These are phyloP conservation scores for Crithidia mellificae DNA, from an alignment of 208 protist genomes.

Conservation along the genomic window DNA sequence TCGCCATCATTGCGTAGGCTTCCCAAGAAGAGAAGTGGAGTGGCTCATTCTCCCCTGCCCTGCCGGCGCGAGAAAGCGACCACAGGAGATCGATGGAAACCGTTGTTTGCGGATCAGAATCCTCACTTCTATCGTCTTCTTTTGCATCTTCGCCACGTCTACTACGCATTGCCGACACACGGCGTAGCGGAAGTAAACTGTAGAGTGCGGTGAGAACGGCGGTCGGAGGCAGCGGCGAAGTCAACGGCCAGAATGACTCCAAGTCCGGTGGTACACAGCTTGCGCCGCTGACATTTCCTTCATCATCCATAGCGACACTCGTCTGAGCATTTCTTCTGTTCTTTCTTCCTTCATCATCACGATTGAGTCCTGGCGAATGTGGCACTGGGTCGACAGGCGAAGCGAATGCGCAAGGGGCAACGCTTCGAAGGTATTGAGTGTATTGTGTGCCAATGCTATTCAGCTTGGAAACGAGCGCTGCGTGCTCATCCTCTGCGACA, in stretches of 20 bases:
- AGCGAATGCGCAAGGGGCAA: constrained; percentile 14
- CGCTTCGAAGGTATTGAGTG: constrained; percentile 19
- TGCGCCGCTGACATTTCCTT: not conserved
- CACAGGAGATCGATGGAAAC: not conserved
- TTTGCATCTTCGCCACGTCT: not conserved
- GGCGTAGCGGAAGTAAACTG: constrained; percentile 38
- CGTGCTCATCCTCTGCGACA: not conserved
- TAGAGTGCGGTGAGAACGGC: constrained; percentile 59
- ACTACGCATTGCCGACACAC: not conserved
- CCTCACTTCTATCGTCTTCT: not conserved
- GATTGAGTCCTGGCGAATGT: no score
- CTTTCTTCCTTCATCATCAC: no score
- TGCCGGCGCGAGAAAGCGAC: constrained; percentile 2
- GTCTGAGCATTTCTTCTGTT: no score
- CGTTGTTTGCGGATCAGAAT: not conserved
- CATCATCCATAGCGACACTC: no score
- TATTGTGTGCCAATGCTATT: constrained; percentile 17
- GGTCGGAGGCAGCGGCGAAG: constrained; percentile 55
- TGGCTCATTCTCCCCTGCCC: not conserved
- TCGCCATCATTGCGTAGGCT: constrained; percentile 29
- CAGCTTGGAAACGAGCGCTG: constrained; percentile 10
- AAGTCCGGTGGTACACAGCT: constrained; percentile 23
- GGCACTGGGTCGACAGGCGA: not conserved
- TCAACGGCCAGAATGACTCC: constrained; percentile 33
- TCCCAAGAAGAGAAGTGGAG: constrained; percentile 12